Evolutionary conservation across 306 rosid species (phyloP), one percentile per base, ranked within the genome.

Genomic region (Cicer arietinum): DNA sequence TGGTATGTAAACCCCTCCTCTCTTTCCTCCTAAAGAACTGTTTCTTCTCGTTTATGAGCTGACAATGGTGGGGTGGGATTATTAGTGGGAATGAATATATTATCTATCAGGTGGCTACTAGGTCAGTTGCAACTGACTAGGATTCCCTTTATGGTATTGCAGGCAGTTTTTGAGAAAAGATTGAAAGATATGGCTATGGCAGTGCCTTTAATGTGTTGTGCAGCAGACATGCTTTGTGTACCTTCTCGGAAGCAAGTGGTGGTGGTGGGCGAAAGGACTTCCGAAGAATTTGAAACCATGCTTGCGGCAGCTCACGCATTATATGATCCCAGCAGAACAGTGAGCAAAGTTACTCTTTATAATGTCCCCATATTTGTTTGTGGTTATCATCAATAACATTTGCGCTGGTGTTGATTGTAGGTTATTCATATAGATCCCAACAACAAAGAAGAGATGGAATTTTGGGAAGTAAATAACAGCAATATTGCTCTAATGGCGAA

Each of bases 161-260:
- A 91, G 98, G 97, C 96, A 0, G 98, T 94, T 79, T 94, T 94
- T 9, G 92, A 86, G 82, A 81, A 83, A 7, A 86, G 96, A 79
- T 82, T 94, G 84, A 88, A 82, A 75, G 97, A 89, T 44, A 87
- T 67, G 89, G 87, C 90, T 7, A 82, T 90, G 98, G 96, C 98
- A 20, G 97, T 94, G 76, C 98, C 98, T n/a, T 85, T 94, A 79
- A 90, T 94, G 98, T 94, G 98, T 73, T 91, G 92, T 82, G 97
- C 94, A 2, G 91, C 90, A 6, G 90, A 88, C 85, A 88, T 94
- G 96, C 83, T 90, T 59, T 54, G 73, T 16, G 86, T 76, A 45
- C 87, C 92, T 65, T 87, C 88, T 6, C 57, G 88, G 30, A 91
- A 86, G 88, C 94, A 94, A 77, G 85, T 90, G 64, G 97, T 94